phyloP scores from a whole-genome alignment of 257 asterid genomes.

The Nicotiana noctiflora region DNA sequence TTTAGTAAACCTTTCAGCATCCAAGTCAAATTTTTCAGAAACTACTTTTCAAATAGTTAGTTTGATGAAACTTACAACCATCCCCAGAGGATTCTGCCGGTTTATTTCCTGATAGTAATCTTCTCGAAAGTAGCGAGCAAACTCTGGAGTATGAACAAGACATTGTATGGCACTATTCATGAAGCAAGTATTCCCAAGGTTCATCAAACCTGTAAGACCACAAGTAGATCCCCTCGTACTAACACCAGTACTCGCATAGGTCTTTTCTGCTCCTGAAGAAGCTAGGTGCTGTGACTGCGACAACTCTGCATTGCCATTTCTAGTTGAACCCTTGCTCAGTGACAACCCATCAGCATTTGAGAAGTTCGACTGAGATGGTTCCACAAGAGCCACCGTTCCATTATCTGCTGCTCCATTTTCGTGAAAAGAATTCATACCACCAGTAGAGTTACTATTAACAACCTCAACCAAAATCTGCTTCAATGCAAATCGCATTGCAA shows the following conservation, averaged over 20 bases:
- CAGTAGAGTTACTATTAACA: constrained; percentile 34
- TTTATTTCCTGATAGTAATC: constrained; percentile 96
- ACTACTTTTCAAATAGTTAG: background rate
- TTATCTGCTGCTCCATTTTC: constrained; percentile 66
- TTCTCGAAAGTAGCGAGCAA: constrained; percentile 88
- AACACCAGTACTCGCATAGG: constrained; percentile 70
- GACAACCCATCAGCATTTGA: constrained; percentile 60
- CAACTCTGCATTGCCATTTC: constrained; percentile 66
- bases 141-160: constrained; percentile 96
- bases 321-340: constrained; percentile 56
- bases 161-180: constrained; percentile 99
- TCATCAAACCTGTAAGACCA: constrained; percentile 91
- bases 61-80: constrained; percentile 77
- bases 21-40: background rate
- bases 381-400: constrained; percentile 44
- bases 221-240: constrained; percentile 88
- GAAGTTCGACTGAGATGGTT: constrained; percentile 42
- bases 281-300: constrained; percentile 40
- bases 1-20: background rate
- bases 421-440: constrained; percentile 37
- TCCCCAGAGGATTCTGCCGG: constrained; percentile 95
- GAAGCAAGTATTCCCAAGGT: constrained; percentile 98
- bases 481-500: constrained; percentile 21
- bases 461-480: constrained; percentile 88
- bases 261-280: constrained; percentile 40